Evolutionary conservation across 345 rosid species (phyloP), one percentile per base, ranked within the genome.

Genomic region (Lagerstroemia speciosa): DNA sequence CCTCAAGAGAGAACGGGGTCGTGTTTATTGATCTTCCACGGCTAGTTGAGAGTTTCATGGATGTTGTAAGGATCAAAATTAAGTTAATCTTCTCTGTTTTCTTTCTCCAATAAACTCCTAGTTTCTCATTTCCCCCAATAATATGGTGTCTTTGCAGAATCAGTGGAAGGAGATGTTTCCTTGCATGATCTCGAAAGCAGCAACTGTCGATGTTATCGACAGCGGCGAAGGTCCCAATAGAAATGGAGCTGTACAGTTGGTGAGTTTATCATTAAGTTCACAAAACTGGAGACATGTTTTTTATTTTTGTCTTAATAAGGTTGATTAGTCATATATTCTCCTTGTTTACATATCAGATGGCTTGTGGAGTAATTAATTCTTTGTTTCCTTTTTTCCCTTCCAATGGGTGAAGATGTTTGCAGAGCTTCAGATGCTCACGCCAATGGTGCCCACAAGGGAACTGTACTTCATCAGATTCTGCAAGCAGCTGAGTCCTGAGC

Each of bases 81-180:
- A 0, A 38, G 27, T 24, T 6, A 36, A 37, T 26, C 12, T 69
- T 57, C 46, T 27, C 14, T 20, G 3, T 11, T n/a, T 37, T 10
- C n/a, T 24, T 36, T 11, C 26, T 69, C 6, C 34, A 37, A n/a
- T n/a, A 19, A 58, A 12, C 10, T 5, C 20, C 2, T 5, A 9
- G 2, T 30, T 19, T 58, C 14, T 26, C 26, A 3, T 52, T 50
- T 45, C 11, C 15, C 53, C 15, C 15, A 58, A 58, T 8, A 58
- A 58, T 30, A 34, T 29, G 58, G 36, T 36, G 61, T 43, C 30
- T 11, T 10, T 73, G 77, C 55, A 93, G 99, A 88, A 82, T 79
- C 95, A 85, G 73, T 94, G 99, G 99, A 94, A 82, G 78, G 96
- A 92, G 76, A 88, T 87, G 96, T 94, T 94, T 78, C 91, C 99